Conservation (phyloP, 345 rosid genomes). For the Rhizophora apiculata region DNA sequence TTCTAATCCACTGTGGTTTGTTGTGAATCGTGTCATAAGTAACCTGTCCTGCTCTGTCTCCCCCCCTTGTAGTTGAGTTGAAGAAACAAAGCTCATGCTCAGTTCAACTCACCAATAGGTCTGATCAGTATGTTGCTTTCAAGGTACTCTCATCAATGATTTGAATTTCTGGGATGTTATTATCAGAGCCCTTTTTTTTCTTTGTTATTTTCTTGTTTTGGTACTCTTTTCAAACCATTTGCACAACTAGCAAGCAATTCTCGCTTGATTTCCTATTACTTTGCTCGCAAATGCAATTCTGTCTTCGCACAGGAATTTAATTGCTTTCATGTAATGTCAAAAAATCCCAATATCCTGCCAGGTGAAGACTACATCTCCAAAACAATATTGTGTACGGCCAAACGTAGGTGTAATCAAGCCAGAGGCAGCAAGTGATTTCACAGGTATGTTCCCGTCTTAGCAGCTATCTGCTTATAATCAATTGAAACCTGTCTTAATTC, state of each 20-base stretch:
- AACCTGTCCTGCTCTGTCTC: neutral
- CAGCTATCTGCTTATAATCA: neutral
- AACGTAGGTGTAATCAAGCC: conserved; percentile 51
- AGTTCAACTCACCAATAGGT: conserved; percentile 38
- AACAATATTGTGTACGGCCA: conserved; percentile 53
- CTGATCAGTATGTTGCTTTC: conserved; percentile 57
- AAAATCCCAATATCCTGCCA: conserved; percentile 11
- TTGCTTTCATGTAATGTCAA: neutral
- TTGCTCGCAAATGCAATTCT: too few relatives aligned
- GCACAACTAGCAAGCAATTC: neutral
- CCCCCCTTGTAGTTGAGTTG: conserved; percentile 41
- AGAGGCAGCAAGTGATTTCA: conserved; percentile 31
- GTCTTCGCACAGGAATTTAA: too few relatives aligned
- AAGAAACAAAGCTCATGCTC: conserved; percentile 50
- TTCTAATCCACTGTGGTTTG: neutral
- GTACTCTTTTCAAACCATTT: neutral
- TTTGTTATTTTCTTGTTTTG: neutral
- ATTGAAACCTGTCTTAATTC: neutral
- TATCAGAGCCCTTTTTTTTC: neutral
- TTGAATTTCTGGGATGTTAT: neutral
- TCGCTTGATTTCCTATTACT: neutral
- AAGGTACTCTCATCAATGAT: conserved; percentile 32
- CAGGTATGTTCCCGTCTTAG: conserved; percentile 26
- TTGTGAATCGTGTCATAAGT: neutral
- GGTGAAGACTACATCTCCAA: conserved; percentile 62